These are phyloP conservation scores for Zhuliangozyma parablackwelliae DNA, from an alignment of 1,139 yeast species.

Conservation along the genomic window DNA sequence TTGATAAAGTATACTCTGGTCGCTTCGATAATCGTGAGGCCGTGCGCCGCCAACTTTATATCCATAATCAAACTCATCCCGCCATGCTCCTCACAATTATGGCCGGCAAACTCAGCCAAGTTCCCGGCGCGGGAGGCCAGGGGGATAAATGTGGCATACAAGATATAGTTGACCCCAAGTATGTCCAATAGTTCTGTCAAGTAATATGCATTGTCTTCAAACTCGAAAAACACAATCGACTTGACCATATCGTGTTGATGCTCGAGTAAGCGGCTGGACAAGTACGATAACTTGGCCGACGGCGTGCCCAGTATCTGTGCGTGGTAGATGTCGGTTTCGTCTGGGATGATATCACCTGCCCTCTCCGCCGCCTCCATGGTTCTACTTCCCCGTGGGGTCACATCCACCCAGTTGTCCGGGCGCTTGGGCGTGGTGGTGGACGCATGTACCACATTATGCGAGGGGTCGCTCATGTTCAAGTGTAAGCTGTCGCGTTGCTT, in stretches of 20 bases:
- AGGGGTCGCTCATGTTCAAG: slow-evolving; percentile 7
- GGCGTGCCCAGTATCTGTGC: slow-evolving; percentile 52
- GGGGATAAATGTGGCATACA: slow-evolving; percentile 59
- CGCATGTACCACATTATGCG: too few species aligned
- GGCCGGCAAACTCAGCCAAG: slow-evolving; percentile 46
- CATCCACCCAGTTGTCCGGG: not conserved
- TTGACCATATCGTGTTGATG: slow-evolving; percentile 44
- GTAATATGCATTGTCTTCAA: slow-evolving; percentile 67
- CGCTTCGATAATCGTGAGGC: slow-evolving; percentile 63
- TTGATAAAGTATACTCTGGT: slow-evolving; percentile 63
- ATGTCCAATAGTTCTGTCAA: slow-evolving; percentile 61
- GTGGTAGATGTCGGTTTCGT: slow-evolving; percentile 14
- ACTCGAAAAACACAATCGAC: slow-evolving; percentile 64
- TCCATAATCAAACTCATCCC: slow-evolving; percentile 63
- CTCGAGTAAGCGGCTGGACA: slow-evolving; percentile 50
- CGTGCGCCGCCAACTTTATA: slow-evolving; percentile 63
- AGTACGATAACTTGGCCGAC: slow-evolving; percentile 58
- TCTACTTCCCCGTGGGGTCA: not conserved
- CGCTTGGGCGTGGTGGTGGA: too few species aligned
- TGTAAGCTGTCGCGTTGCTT: slow-evolving; percentile 23
- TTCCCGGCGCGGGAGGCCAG: slow-evolving; percentile 49
- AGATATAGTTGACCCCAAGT: slow-evolving; percentile 53
- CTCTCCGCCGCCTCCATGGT: not conserved
- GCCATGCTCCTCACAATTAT: slow-evolving; percentile 29
- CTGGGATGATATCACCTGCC: too few species aligned